Base-by-base conservation (phyloP, 768 basidiomycete genomes). In the Russula griseocarnosa region DNA sequence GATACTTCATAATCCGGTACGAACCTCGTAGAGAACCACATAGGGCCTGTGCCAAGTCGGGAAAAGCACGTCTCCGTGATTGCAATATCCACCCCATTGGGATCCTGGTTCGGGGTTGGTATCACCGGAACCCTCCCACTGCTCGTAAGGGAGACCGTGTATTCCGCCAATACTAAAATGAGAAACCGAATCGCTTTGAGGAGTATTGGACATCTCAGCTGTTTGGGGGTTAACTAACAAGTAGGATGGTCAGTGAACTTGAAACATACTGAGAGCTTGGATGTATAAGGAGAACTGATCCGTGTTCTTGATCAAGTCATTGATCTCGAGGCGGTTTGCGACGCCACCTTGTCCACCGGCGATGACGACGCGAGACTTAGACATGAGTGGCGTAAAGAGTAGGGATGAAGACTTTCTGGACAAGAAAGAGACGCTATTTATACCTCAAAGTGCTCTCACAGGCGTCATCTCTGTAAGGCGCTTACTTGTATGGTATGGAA, bases 31-130 rank as follows among this genome's bases (percentile, higher is more conserved):
- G 3, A 60, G 52, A 16, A 36, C 42, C n/a, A 64, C 51, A 34
- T 60, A 55, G 1, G 82, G 81, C 55, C 83, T 72, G 65, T 85
- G 83, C 79, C 81, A 84, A 7, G 80, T 82, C 11, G 81, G 82
- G 74, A 83, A 83, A 7, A 83, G 71, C 9, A 78, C 73, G 1
- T 78, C 78, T 28, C 79, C 81, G 69, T 85, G 83, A 20, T 76
- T 77, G 68, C 83, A 84, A 66, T 84, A 84, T 3, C 82, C 83
- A 20, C 73, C 74, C 73, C 74, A 77, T 3, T 62, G 61, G 7
- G 69, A 63, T 1, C 64, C 58, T 10, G 68, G 54, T 8, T 68
- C 71, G 1, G 77, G 71, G 28, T 70, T 7, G 20, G 58, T n/a
- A 22, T 68, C 69, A 7, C 74, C 76, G 9, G 75, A 72, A 13